Evolutionary conservation across 2,329 filamentous ascomycete species (phyloP).

Genomic region (Clonostachys rosea): DNA sequence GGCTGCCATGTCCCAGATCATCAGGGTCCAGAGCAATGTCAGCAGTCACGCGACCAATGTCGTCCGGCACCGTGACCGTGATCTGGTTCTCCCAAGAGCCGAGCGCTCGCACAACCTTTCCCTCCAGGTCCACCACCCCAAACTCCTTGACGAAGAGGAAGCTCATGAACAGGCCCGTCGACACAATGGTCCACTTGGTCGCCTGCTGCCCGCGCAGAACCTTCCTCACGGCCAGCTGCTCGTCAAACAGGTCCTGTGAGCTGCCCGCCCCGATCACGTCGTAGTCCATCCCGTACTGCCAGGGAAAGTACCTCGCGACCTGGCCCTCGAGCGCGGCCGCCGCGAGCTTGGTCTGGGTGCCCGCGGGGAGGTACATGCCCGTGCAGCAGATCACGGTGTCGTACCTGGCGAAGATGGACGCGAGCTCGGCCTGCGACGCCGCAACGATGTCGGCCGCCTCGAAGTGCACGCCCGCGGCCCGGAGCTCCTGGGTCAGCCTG

Average conservation of each 20-base stretch:
- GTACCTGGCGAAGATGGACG: slow-evolving; percentile 35
- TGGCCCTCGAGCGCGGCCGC: slow-evolving; percentile 43
- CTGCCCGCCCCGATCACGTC: slow-evolving; percentile 55
- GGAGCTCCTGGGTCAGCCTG: slow-evolving; percentile 22
- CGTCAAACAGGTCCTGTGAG: slow-evolving; percentile 62
- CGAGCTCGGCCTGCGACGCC: slow-evolving; percentile 28
- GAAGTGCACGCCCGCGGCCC: slow-evolving; percentile 28
- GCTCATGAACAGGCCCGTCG: slow-evolving; percentile 67
- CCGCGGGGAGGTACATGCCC: slow-evolving; percentile 52
- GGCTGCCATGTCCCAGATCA: slow-evolving; percentile 18
- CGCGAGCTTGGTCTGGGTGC: slow-evolving; percentile 53
- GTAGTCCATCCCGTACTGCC: slow-evolving; percentile 74
- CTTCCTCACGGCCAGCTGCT: slow-evolving; percentile 56
- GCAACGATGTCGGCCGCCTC: slow-evolving; percentile 38
- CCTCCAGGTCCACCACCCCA: slow-evolving; percentile 51
- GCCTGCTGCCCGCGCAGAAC: slow-evolving; percentile 39
- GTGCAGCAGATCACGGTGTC: slow-evolving; percentile 55
- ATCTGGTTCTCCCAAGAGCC: slow-evolving; percentile 58
- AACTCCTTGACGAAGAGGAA: slow-evolving; percentile 63
- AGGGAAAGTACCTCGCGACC: slow-evolving; percentile 55
- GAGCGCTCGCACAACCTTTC: slow-evolving; percentile 43
- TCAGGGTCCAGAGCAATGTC: slow-evolving; percentile 43
- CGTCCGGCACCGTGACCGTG: slow-evolving; percentile 56
- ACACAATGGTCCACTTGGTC: slow-evolving; percentile 59
- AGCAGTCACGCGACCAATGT: slow-evolving; percentile 59